Base-by-base conservation (phyloP, 2,329 filamentous ascomycete species). In the Orbilia javanica region DNA sequence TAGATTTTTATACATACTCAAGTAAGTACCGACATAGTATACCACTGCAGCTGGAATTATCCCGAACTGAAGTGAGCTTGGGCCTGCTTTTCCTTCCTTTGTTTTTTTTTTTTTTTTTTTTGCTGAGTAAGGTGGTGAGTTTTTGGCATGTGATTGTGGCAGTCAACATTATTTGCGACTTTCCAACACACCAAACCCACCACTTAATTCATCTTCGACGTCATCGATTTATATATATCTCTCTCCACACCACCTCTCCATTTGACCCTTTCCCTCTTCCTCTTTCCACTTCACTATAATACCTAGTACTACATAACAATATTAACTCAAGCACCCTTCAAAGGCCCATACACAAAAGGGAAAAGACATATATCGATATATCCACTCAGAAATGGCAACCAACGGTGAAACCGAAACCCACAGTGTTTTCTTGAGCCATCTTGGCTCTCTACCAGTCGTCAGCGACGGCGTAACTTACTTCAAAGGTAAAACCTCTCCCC, bases 401-500 rank as follows among this genome's bases (percentile, higher is more conserved):
- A 78, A 78, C 74, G 74, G 74, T 42, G 74, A 71, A 20, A 55
- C 66, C 15, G 29, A 66, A 46, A 7, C 74, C 18, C 68, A 78
- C 60, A 71, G 68, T 29, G 67, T 68, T 27, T 78, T 78, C 67
- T 44, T 78, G 13, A 78, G 53, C 63, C 74, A 78, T 63, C 60
- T 78, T 5, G 62, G 60, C 46, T 64, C 60, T 53, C 50, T 78
- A n/a, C 74, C 74, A 4, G 74, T 72, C 27, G 74, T 78, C 31
- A 78, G 68, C 50, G 74, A 78, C 22, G 74, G 74, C 50, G 74
- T 78, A 52, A 72, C 74, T 36, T 78, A 78, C 63, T 78, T 78
- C 67, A 78, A 78, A 44, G 74, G 72, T 75, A 36, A 10, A 20
- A 10, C 15, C 10, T 4, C 20, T 22, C 15, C 36, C 42, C 10